A percentile compares a stretch with the other conserved stretches of the same genome.
Evolutionary conservation across 257 asterid genomes (phyloP).

Genomic region (Capsicum chinense): DNA sequence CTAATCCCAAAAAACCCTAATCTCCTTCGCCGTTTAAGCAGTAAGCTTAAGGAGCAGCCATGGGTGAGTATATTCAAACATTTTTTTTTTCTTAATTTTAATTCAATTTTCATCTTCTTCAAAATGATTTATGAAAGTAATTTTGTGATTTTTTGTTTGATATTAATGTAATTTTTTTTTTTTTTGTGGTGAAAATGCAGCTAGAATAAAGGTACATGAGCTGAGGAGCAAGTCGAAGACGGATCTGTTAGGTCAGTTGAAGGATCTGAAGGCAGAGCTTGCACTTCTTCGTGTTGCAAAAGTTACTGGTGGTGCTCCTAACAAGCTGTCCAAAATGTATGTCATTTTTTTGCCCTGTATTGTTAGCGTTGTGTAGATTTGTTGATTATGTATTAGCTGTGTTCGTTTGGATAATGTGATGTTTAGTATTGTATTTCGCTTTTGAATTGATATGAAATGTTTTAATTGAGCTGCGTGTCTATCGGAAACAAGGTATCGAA

Average conservation of each 20-base stretch:
- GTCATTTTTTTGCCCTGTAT: neutral
- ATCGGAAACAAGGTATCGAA: neutral
- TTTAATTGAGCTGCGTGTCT: too few relatives aligned
- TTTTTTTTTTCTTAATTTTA: neutral
- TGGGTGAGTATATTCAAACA: neutral
- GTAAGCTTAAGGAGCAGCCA: constrained; percentile 22
- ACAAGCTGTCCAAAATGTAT: constrained; percentile 49
- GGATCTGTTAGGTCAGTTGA: constrained; percentile 42
- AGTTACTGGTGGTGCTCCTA: constrained; percentile 53
- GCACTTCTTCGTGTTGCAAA: constrained; percentile 50
- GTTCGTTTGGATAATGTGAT: neutral
- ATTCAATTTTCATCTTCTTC: neutral
- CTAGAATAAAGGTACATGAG: constrained; percentile 49
- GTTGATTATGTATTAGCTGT: neutral
- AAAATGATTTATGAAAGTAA: neutral
- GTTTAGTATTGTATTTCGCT: neutral
- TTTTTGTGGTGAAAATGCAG: constrained; percentile 29
- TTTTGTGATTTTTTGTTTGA: neutral
- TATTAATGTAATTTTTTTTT: neutral
- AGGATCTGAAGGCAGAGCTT: constrained; percentile 50
- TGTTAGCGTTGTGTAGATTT: neutral
- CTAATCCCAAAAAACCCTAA: constrained; percentile 21
- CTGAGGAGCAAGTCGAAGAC: constrained; percentile 42
- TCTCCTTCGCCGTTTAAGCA: neutral
- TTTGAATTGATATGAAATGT: too few relatives aligned